A percentile compares a stretch with the other conserved stretches of the same genome.
Evolutionary conservation across 345 rosid species (phyloP).

Genomic region (Lepidium africanum): DNA sequence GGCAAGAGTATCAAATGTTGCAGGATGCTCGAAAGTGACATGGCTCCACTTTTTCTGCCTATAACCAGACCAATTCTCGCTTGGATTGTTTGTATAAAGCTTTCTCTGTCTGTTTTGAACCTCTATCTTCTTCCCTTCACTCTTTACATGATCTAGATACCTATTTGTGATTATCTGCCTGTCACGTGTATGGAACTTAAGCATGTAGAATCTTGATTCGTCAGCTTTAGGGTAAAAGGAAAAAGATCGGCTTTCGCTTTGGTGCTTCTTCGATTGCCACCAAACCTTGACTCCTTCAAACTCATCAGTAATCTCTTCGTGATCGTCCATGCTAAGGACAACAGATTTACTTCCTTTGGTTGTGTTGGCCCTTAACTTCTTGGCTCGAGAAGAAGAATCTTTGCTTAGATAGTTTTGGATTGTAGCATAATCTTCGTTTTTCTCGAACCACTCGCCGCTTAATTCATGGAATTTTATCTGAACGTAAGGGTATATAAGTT

Average conservation of each 20-base stretch:
- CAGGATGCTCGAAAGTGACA: conserved; percentile 45
- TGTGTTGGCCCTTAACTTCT: conserved; percentile 38
- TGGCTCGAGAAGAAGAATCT: conserved; percentile 31
- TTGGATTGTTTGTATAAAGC: conserved; percentile 38
- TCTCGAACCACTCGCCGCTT: conserved; percentile 18
- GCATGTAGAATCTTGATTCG: conserved; percentile 32
- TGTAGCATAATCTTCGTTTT: conserved; percentile 25
- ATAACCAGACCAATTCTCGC: conserved; percentile 19
- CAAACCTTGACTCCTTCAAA: conserved; percentile 34
- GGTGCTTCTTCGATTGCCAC: conserved; percentile 31
- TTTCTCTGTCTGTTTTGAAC: conserved; percentile 33
- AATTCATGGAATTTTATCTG: conserved; percentile 37
- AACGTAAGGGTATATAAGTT: conserved; percentile 29
- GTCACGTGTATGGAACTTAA: conserved; percentile 37
- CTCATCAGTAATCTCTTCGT: conserved; percentile 37
- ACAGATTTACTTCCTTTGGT: conserved; percentile 28
- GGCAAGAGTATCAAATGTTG: conserved; percentile 50
- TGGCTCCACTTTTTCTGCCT: conserved; percentile 27
- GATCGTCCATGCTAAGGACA: conserved; percentile 34
- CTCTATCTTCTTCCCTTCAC: conserved; percentile 33
- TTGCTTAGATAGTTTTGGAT: conserved; percentile 37
- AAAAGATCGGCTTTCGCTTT: conserved; percentile 6
- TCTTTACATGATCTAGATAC: conserved; percentile 32
- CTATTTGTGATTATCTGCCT: conserved; percentile 20
- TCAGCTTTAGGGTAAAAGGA: conserved; percentile 25